Base-by-base conservation (phyloP, 148 eudicot genomes). In the Silene uniflora region DNA sequence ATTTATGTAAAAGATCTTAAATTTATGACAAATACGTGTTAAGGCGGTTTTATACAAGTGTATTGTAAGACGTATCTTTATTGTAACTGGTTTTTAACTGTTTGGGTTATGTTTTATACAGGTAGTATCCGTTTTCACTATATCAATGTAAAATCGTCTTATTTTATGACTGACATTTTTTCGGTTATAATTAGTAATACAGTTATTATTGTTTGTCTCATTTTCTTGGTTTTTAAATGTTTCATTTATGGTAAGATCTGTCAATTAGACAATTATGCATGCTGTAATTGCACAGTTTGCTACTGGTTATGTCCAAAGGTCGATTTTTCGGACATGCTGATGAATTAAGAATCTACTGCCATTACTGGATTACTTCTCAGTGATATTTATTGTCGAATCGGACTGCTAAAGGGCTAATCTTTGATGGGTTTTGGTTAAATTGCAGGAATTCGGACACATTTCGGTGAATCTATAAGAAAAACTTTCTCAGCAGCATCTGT, bases 381-480 rank as follows among this genome's bases (percentile, higher is more conserved):
- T 56, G 16, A 2, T 16, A 54, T 42, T 5, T n/a, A 6, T 65
- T 27, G 55, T 19, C 12, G 3, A 19, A 27, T 49, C 23, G 55
- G 24, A 73, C n/a, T n/a, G 9, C 32, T 18, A 64, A 62, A 16
- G 55, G 18, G 44, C 69, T 61, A 60, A 69, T 60, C 71, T 62
- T 56, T 75, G 62, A 67, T 67, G 74, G 56, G 65, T 76, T 66
- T n/a, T 67, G 69, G 25, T 61, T 19, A 14, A 46, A 54, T 67
- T 81, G 74, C 80, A 81, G 80, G 80, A 81, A 76, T 76, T 81
- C 27, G 56, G 69, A 66, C 73, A 54, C 22, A 7, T 22, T 63
- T 7, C 5, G 23, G 49, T 24, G n/a, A 72, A 32, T 17, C 47
- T 44, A 35, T 11, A 54, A 69, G 1, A 12, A 19, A 70, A 18